These are phyloP conservation scores for Fusarium sp. DNA, from an alignment of 2,329 filamentous ascomycete genomes.

Conservation along the genomic window DNA sequence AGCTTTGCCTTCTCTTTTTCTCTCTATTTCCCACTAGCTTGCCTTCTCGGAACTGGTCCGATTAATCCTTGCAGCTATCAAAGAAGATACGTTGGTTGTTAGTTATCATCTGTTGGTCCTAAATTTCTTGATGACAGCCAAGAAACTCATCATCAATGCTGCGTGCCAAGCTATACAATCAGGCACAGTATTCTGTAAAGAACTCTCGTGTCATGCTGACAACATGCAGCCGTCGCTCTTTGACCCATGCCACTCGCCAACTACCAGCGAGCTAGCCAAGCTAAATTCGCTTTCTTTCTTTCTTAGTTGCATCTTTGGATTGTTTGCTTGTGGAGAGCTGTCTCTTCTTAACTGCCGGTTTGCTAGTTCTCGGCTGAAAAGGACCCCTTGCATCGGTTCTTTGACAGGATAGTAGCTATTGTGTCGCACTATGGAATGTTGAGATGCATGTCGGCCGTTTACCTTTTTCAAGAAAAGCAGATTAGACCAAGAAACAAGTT, in stretches of 20 bases:
- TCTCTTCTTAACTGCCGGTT: conserved; percentile 2
- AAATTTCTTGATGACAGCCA: background rate
- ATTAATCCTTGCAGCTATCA: conserved; percentile 22
- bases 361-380: conserved; percentile 13
- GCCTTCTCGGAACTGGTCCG: conserved; percentile 25
- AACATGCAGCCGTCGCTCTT: background rate
- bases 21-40: conserved; percentile 24
- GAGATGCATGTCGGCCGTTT: conserved; percentile 1
- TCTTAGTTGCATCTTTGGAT: background rate
- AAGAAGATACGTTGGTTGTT: conserved; percentile 19
- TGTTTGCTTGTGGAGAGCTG: background rate
- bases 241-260: background rate
- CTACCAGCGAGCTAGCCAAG: conserved; percentile 6
- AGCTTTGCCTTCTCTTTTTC: background rate
- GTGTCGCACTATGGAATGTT: background rate
- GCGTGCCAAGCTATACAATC: conserved; percentile 12
- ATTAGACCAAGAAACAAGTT: background rate
- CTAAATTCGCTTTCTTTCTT: background rate
- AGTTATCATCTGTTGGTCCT: conserved; percentile 16
- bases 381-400: conserved; percentile 16
- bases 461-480: conserved; percentile 1
- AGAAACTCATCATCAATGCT: background rate
- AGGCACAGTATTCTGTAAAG: conserved; percentile 6
- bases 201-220: conserved; percentile 15
- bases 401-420: background rate